Evolutionary conservation across 108 stramenopile species (phyloP).

Genomic region (Aureococcus anophagefferens): DNA sequence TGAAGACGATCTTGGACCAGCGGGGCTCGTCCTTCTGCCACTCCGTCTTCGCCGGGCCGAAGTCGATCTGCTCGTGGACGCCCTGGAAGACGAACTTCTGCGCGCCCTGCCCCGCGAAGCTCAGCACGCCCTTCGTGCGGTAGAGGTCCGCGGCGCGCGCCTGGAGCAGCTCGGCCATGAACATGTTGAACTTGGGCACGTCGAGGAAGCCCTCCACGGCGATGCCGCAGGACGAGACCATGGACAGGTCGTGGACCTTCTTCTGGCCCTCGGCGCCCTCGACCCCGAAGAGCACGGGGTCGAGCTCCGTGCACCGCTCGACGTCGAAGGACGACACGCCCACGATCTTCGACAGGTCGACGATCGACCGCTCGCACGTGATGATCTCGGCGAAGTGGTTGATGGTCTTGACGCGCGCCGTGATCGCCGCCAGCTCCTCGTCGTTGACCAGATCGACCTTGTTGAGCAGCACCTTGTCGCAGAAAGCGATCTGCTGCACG

Average conservation of each 20-base stretch:
- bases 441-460: slow-evolving; percentile 82
- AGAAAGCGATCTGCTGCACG: slow-evolving; percentile 90
- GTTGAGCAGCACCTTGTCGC: slow-evolving; percentile 91
- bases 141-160: slow-evolving; percentile 82
- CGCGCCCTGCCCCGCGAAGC: slow-evolving; percentile 84
- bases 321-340: slow-evolving; percentile 77
- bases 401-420: slow-evolving; percentile 58
- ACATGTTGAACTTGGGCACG: slow-evolving; percentile 89
- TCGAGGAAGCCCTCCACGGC: slow-evolving; percentile 73
- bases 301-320: slow-evolving; percentile 70
- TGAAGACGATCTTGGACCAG: slow-evolving; percentile 87
- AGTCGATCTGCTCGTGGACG: slow-evolving; percentile 93
- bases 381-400: slow-evolving; percentile 78
- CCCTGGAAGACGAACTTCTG: slow-evolving; percentile 93
- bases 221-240: slow-evolving; percentile 77
- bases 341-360: slow-evolving; percentile 71
- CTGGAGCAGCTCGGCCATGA: slow-evolving; percentile 84
- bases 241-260: slow-evolving; percentile 70
- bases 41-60: slow-evolving; percentile 77
- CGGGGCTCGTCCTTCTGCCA: slow-evolving; percentile 66
- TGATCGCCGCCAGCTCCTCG: slow-evolving; percentile 70
- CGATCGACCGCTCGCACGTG: slow-evolving; percentile 68
- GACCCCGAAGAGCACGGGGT: slow-evolving; percentile 68
- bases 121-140: slow-evolving; percentile 80
- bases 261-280: slow-evolving; percentile 52